Evolutionary conservation across 2,329 filamentous ascomycete genomes (phyloP), one percentile per base, ranked within the genome.

Genomic region (Colletotrichum lupini): DNA sequence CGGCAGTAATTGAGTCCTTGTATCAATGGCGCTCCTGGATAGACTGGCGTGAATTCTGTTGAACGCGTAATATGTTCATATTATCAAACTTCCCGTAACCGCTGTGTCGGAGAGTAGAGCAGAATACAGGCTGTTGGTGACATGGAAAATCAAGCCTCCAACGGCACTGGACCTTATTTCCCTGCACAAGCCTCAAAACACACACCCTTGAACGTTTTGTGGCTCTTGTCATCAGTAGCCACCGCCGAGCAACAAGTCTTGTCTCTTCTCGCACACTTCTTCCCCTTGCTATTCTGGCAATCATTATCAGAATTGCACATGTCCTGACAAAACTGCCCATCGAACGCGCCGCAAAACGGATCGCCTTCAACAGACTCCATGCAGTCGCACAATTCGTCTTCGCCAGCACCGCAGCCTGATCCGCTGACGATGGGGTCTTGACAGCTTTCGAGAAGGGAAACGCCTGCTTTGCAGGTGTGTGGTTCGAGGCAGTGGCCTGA

Each of bases 141-240:
- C 37, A 1, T 35, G 5, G 16, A 19, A 19, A 19, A 6, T 3
- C 37, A 42, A 42, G 37, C 14, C 12, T 0, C 16, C 14, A 24
- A 55, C 4, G 32, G 32, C 4, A 3, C 22, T 11, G 12, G 24
- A 24, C 22, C 4, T 24, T 1, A 16, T n/a, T 55, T 55, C 3
- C 26, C 22, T 11, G 5, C 28, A 30, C 26, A 30, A 14, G 16
- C 26, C 16, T 58, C 28, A 3, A 32, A 28, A 16, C 55, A 58
- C 6, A 58, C 55, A 11, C 55, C 55, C 55, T 49, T n/a, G 1
- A 30, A 55, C 1, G n/a, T 58, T 0, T 57, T 30, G 11, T 26
- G 22, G 0, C 26, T 26, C 1, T 32, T n/a, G 0, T 11, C 28
- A 22, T 49, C 42, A 22, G 42, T 9, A 49, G 42, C 0, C 8